These are phyloP conservation scores for Pseudogymnoascus sp. DNA, from an alignment of 2,329 filamentous ascomycete genomes.

Conservation along the genomic window DNA sequence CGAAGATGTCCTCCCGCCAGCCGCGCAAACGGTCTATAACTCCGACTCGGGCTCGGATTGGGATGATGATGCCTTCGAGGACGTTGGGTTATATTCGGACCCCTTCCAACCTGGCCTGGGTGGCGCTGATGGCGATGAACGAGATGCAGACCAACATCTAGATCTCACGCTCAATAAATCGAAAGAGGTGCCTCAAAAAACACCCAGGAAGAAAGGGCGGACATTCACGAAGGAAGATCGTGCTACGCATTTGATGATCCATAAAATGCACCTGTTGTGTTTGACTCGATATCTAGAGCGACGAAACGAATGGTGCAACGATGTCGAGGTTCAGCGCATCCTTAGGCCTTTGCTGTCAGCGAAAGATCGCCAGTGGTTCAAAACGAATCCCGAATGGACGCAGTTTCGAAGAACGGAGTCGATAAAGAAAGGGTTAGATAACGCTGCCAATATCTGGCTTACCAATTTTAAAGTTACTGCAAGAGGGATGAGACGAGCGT, in stretches of 20 bases:
- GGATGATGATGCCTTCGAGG: constrained; percentile 12
- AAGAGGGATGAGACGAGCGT: constrained; percentile 58
- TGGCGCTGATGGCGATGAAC: constrained; percentile 23
- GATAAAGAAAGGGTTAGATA: constrained; percentile 69
- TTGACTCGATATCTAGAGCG: constrained; percentile 68
- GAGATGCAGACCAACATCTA: constrained; percentile 22
- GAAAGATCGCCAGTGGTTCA: constrained; percentile 59
- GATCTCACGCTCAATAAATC: constrained; percentile 29
- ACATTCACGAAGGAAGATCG: constrained; percentile 49
- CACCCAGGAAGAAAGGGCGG: constrained; percentile 20
- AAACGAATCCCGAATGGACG: constrained; percentile 56
- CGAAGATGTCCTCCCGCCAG: constrained; percentile 24
- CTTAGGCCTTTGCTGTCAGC: constrained; percentile 58
- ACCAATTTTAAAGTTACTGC: constrained; percentile 63
- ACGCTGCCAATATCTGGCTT: constrained; percentile 59
- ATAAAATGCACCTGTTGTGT: constrained; percentile 79
- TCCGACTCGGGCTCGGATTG: constrained; percentile 10
- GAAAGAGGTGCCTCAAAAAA: constrained; percentile 17
- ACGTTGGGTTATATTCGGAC: constrained; percentile 16
- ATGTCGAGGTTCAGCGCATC: constrained; percentile 56
- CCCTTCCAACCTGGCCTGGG: constrained; percentile 18
- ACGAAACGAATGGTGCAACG: constrained; percentile 87
- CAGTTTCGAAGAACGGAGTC: constrained; percentile 72
- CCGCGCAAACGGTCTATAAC: constrained; percentile 24
- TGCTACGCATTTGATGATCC: constrained; percentile 59